A percentile compares a stretch with the other conserved stretches of the same genome.
phyloP scores from a whole-genome alignment of 1,139 yeast species.

The Waltiozyma sp. region DNA sequence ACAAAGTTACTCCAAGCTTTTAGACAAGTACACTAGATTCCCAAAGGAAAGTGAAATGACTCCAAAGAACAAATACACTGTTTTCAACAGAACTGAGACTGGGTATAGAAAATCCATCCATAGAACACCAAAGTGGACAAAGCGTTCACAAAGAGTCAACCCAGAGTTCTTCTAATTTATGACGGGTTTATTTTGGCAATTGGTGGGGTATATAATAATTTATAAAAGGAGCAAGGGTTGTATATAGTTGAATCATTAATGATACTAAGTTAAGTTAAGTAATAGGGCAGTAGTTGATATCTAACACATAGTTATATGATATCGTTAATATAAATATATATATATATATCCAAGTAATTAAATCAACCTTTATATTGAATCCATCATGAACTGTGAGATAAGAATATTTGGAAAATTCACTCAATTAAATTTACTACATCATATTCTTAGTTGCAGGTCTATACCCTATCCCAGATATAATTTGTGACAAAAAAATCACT shows the following conservation, averaged over 20 bases:
- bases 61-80: conserved; percentile 76
- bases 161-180: conserved; percentile 56
- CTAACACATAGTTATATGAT: too few species aligned
- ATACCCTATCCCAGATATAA: conserved; percentile 57
- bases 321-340: neutral
- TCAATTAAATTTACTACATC: too few species aligned
- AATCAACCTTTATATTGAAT: too few species aligned
- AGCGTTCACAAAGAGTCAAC: conserved; percentile 65
- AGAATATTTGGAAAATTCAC: too few species aligned
- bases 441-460: too few species aligned
- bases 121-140: conserved; percentile 84
- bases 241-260: neutral
- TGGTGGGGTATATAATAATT: too few species aligned
- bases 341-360: too few species aligned
- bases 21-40: conserved; percentile 26
- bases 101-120: conserved; percentile 86
- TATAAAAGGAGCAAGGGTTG: neutral
- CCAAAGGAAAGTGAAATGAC: conserved; percentile 79
- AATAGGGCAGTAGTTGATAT: too few species aligned
- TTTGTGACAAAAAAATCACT: conserved; percentile 56
- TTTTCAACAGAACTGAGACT: conserved; percentile 63
- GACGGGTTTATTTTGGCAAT: neutral
- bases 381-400: too few species aligned
- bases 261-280: too few species aligned
- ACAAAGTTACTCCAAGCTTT: conserved; percentile 18